These are phyloP conservation scores for Aspergillus fischeri DNA, from an alignment of 2,329 filamentous ascomycete genomes.

Conservation along the genomic window DNA sequence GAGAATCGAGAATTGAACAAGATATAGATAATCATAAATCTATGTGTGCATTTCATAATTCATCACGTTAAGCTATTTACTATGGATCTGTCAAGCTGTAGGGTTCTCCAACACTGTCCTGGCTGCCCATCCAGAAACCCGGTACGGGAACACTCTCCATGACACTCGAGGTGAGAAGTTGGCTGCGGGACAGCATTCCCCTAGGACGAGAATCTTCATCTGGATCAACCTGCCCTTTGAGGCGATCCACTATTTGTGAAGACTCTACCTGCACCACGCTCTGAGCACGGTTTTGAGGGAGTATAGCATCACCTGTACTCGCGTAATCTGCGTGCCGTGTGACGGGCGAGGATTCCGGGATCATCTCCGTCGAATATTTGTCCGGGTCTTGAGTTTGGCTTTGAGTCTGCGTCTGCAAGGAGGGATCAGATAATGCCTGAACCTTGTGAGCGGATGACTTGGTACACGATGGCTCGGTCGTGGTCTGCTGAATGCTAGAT, in stretches of 20 bases:
- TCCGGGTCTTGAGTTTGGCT: conserved; percentile 17
- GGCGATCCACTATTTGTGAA: conserved; percentile 33
- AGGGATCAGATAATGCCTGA: conserved; percentile 1
- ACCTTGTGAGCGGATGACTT: conserved; percentile 5
- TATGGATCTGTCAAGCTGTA: conserved; percentile 28
- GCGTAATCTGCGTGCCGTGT: conserved; percentile 14
- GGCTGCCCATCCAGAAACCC: conserved; percentile 34
- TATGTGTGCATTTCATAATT: background rate
- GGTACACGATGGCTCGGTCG: conserved; percentile 3
- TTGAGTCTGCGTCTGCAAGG: conserved; percentile 17
- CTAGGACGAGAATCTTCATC: conserved; percentile 12
- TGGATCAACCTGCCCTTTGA: conserved; percentile 10
- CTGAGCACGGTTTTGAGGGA: conserved; percentile 18
- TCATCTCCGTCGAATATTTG: conserved; percentile 27
- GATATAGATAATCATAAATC: background rate
- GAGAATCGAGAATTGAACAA: background rate
- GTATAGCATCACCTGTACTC: conserved; percentile 6
- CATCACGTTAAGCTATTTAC: conserved; percentile 1
- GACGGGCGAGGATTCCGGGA: conserved; percentile 40
- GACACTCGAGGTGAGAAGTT: conserved; percentile 39
- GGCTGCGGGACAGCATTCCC: conserved; percentile 29
- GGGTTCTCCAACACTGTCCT: conserved; percentile 36
- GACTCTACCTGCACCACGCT: conserved; percentile 39
- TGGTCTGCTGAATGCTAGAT: conserved; percentile 14
- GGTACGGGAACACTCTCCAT: conserved; percentile 43